Evolutionary conservation across 805 yeast genomes (phyloP).

Genomic region (Phaffomyces opuntiae): DNA sequence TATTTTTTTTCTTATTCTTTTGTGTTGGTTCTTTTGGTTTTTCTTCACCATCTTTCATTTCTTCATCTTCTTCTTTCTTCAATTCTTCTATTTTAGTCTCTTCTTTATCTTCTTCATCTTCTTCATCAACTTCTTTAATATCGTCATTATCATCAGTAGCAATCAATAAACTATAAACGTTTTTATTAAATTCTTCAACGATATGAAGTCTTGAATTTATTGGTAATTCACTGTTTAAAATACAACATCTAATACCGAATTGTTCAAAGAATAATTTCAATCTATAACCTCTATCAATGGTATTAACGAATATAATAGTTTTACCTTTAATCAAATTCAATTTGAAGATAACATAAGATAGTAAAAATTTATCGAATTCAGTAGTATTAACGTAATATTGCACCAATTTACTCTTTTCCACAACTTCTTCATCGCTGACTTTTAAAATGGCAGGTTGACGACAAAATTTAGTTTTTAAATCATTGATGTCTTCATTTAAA

Average conservation of each 20-base stretch:
- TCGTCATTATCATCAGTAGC: conserved; percentile 89
- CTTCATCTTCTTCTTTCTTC: background rate
- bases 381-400: conserved; percentile 84
- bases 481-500: conserved; percentile 75
- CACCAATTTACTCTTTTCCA: conserved; percentile 48
- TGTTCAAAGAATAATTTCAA: conserved; percentile 87
- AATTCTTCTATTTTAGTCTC: conserved; percentile 1
- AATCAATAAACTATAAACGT: conserved; percentile 76
- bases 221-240: conserved; percentile 88
- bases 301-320: conserved; percentile 83
- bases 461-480: conserved; percentile 71
- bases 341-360: conserved; percentile 89
- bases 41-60: conserved; percentile 9
- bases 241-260: conserved; percentile 85
- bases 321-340: conserved; percentile 85
- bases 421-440: conserved; percentile 62
- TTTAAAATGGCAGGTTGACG: conserved; percentile 75
- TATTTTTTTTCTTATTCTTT: conserved; percentile 27
- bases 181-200: conserved; percentile 90
- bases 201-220: conserved; percentile 89
- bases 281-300: conserved; percentile 92
- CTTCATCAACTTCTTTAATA: conserved; percentile 44
- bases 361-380: conserved; percentile 86
- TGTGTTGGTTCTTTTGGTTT: conserved; percentile 9
- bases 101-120: conserved; percentile 24